These are phyloP conservation scores for Talaromyces nanjingensis DNA, from an alignment of 495 filamentous ascomycete species.

Conservation along the genomic window DNA sequence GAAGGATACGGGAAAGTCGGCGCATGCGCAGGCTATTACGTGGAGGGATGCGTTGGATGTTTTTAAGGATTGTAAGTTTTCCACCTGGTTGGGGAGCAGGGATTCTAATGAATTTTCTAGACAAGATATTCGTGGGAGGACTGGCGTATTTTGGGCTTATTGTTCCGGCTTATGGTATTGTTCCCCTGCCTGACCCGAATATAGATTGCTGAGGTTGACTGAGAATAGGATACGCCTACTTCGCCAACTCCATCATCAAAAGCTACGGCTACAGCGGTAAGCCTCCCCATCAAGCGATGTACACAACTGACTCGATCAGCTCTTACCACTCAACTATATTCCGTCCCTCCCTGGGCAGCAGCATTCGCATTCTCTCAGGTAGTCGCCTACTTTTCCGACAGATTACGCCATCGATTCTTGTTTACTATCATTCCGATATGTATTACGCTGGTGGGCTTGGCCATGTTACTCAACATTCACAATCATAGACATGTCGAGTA, in stretches of 20 bases:
- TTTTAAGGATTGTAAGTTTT: conserved; percentile 62
- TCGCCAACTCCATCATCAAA: conserved; percentile 69
- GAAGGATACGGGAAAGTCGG: conserved; percentile 71
- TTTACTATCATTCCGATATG: conserved; percentile 61
- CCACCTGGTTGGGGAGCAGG: background rate
- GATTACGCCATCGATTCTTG: conserved; percentile 61
- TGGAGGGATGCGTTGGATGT: conserved; percentile 57
- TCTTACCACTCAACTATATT: conserved; percentile 72
- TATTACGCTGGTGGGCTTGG: conserved; percentile 63
- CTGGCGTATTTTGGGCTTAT: conserved; percentile 83
- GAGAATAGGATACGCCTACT: conserved; percentile 54
- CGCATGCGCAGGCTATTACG: conserved; percentile 56
- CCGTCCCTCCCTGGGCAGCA: conserved; percentile 81
- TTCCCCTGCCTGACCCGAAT: conserved; percentile 57
- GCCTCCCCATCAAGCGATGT: background rate
- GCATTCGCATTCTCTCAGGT: conserved; percentile 70
- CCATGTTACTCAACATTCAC: conserved; percentile 62
- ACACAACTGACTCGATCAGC: conserved; percentile 24
- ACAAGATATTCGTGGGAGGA: conserved; percentile 66
- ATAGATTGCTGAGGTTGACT: background rate
- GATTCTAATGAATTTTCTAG: conserved; percentile 15
- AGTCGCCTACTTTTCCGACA: conserved; percentile 64
- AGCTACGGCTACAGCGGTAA: conserved; percentile 52
- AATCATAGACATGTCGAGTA: conserved; percentile 56
- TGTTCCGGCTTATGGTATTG: conserved; percentile 75